Evolutionary conservation across 1,139 yeast species (phyloP).

Genomic region (Candida sp.): DNA sequence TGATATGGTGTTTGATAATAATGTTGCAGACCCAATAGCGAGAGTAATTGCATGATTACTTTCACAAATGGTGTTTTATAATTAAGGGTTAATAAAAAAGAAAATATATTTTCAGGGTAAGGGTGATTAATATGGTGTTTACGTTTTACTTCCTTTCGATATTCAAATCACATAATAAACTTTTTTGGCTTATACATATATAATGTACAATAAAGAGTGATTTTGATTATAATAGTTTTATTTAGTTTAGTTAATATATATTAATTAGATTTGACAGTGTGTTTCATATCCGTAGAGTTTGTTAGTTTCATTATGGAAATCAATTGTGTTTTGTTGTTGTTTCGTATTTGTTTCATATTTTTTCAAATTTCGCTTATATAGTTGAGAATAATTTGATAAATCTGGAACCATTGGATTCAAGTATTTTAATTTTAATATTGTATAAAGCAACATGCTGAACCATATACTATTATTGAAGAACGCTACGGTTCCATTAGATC

Average conservation of each 20-base stretch:
- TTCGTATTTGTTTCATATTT: no score
- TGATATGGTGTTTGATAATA: constrained; percentile 45
- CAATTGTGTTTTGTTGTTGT: no score
- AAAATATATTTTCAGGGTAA: not conserved
- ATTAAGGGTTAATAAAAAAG: not conserved
- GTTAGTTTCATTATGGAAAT: no score
- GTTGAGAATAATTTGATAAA: no score
- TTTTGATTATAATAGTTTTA: not conserved
- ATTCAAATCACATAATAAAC: not conserved
- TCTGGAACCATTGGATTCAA: no score
- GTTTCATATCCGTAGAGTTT: no score
- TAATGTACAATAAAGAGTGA: not conserved
- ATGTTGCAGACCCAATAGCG: constrained; percentile 4
- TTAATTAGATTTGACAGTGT: not conserved
- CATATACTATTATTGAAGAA: constrained; percentile 56
- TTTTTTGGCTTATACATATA: not conserved
- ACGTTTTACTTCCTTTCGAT: constrained; percentile 1
- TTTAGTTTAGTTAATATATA: not conserved
- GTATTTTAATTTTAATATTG: no score
- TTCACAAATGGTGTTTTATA: constrained; percentile 1
- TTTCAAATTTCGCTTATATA: no score
- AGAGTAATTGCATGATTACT: not conserved
- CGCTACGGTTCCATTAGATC: constrained; percentile 62
- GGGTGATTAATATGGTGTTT: constrained; percentile 2
- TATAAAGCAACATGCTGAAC: no score